phyloP scores from a whole-genome alignment of 176 grass and related monocot genomes.

The Musa troglodytarum region DNA sequence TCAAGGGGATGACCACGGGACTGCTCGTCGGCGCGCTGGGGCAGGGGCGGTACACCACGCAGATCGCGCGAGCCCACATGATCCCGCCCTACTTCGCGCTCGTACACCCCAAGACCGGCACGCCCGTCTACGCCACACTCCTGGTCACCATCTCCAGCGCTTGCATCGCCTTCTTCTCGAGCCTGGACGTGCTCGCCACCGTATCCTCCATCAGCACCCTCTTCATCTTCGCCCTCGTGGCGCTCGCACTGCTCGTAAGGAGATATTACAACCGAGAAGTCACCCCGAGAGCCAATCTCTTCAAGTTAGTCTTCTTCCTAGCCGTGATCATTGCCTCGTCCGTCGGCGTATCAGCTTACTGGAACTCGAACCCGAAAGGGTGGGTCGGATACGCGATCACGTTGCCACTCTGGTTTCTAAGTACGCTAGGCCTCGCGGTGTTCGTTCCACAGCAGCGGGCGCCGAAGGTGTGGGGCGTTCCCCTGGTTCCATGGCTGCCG shows the following conservation, averaged over 20 bases:
- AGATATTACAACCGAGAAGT: constrained; percentile 28
- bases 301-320: constrained; percentile 25
- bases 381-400: constrained; percentile 36
- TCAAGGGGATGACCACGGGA: constrained; percentile 50
- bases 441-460: constrained; percentile 16
- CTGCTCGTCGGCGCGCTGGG: constrained; percentile 50
- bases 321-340: constrained; percentile 25
- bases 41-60: constrained; percentile 46
- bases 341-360: constrained; percentile 27
- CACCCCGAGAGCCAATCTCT: not conserved
- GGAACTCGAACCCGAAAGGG: constrained; percentile 17
- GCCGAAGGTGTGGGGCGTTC: constrained; percentile 43
- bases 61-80: constrained; percentile 56
- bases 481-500: constrained; percentile 50
- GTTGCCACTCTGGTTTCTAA: constrained; percentile 19
- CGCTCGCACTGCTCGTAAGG: constrained; percentile 38
- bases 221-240: constrained; percentile 56
- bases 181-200: constrained; percentile 46
- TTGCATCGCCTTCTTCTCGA: constrained; percentile 47
- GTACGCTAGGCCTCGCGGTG: constrained; percentile 30
- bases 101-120: constrained; percentile 39
- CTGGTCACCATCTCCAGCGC: constrained; percentile 36
- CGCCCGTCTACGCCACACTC: constrained; percentile 48
- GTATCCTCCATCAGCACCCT: constrained; percentile 63
- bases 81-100: constrained; percentile 50